Conservation (phyloP, 1,139 yeast genomes). For the Lodderomyces beijingensis region DNA sequence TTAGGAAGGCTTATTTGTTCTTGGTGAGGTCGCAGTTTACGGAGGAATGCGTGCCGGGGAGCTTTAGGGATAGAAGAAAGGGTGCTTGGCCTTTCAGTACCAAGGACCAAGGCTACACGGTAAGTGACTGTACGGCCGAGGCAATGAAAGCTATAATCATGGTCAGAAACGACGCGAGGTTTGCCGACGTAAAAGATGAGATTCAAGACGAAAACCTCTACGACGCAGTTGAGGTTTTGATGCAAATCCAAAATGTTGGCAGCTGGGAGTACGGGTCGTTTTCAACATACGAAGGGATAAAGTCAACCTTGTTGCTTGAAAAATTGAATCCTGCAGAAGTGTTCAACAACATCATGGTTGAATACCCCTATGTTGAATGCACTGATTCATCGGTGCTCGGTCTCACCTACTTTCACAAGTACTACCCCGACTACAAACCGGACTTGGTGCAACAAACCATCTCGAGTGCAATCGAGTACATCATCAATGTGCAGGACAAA, state of each 20-base stretch:
- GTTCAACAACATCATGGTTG: slow-evolving; percentile 97
- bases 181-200: slow-evolving; percentile 27
- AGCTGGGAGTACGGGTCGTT: slow-evolving; percentile 85
- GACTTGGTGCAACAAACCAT: slow-evolving; percentile 66
- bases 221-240: slow-evolving; percentile 63
- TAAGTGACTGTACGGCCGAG: slow-evolving; percentile 96
- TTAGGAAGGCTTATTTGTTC: slow-evolving; percentile 64
- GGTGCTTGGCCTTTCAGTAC: slow-evolving; percentile 99
- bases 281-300: slow-evolving; percentile 84
- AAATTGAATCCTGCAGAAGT: slow-evolving; percentile 93
- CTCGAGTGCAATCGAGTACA: slow-evolving; percentile 67
- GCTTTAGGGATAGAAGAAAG: slow-evolving; percentile 74
- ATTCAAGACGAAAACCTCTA: slow-evolving; percentile 36
- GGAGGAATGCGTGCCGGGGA: slow-evolving; percentile 70
- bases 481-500: slow-evolving; percentile 56
- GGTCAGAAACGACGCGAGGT: slow-evolving; percentile 65
- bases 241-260: slow-evolving; percentile 71
- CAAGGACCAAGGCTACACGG: slow-evolving; percentile 93
- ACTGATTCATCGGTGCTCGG: slow-evolving; percentile 95
- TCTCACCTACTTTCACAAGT: slow-evolving; percentile 67
- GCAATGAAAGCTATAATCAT: slow-evolving; percentile 89
- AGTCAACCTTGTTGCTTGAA: slow-evolving; percentile 77
- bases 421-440: slow-evolving; percentile 58
- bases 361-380: slow-evolving; percentile 96
- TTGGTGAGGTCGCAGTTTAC: slow-evolving; percentile 81